Percentiles rank a stretch among this genome's conserved stretches.
These are phyloP conservation scores for Sporothrix sp. DNA, from an alignment of 2,329 filamentous ascomycete genomes.

Conservation along the genomic window DNA sequence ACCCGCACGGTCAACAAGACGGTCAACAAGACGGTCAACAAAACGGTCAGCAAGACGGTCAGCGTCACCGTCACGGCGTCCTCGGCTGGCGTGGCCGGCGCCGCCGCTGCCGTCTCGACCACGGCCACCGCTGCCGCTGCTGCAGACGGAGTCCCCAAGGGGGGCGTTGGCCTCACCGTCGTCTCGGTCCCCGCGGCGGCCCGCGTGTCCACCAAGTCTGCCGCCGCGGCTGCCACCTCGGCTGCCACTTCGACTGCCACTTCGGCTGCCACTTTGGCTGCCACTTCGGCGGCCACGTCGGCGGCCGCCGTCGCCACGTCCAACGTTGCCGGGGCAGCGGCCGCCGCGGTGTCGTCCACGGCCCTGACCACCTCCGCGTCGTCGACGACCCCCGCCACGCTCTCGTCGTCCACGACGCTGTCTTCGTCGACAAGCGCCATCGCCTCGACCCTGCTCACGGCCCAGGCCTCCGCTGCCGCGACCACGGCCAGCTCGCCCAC, in stretches of 20 bases:
- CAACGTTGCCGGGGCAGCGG: neutral
- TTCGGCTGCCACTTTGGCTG: slow-evolving; percentile 2
- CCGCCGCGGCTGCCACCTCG: slow-evolving; percentile 5
- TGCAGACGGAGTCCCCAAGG: neutral
- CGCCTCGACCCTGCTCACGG: neutral
- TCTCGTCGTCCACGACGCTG: neutral
- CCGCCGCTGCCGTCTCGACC: neutral
- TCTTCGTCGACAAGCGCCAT: neutral
- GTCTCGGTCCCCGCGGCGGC: slow-evolving; percentile 15
- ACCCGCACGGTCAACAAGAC: slow-evolving; percentile 11
- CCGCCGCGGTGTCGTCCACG: slow-evolving; percentile 9
- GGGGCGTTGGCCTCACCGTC: slow-evolving; percentile 18
- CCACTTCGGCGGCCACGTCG: neutral
- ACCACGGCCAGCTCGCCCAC: neutral
- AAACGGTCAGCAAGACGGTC: no score
- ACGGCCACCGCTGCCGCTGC: neutral
- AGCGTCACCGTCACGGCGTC: neutral
- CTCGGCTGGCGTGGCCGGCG: neutral
- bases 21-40: slow-evolving; percentile 9
- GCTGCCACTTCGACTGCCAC: slow-evolving; percentile 3
- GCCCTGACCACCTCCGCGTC: neutral
- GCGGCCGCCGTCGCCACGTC: neutral
- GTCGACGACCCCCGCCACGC: neutral
- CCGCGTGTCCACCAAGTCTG: slow-evolving; percentile 13
- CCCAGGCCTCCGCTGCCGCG: neutral